phyloP scores from a whole-genome alignment of 306 rosid genomes.

The Begonia fuchsioides region DNA sequence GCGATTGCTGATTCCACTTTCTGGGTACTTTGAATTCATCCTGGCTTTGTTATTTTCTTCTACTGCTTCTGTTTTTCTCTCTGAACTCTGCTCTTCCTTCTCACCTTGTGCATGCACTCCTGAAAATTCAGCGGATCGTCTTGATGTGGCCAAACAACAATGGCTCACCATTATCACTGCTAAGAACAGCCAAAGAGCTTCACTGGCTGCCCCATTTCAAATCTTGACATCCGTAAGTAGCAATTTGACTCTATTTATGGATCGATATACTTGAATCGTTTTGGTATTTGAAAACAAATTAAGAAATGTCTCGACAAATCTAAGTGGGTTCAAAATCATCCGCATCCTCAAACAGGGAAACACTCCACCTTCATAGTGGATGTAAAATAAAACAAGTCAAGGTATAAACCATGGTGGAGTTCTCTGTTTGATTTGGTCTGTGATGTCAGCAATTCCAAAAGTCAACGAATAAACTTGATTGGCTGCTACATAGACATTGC shows the following conservation, averaged over 20 bases:
- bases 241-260: slow-evolving; percentile 3
- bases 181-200: slow-evolving; percentile 24
- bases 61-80: slow-evolving; percentile 16
- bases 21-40: slow-evolving; percentile 13
- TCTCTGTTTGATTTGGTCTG: slow-evolving; percentile 11
- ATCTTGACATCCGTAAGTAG: not conserved
- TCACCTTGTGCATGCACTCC: slow-evolving; percentile 30
- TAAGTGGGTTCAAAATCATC: slow-evolving; percentile 1
- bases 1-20: slow-evolving; percentile 18
- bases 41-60: slow-evolving; percentile 18
- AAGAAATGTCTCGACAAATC: not conserved
- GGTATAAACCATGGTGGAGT: slow-evolving; percentile 1
- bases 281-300: not conserved
- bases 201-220: slow-evolving; percentile 20
- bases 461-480: too few species aligned
- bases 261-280: not conserved
- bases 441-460: slow-evolving; percentile 7
- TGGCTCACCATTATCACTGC: slow-evolving; percentile 17
- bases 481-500: too few species aligned
- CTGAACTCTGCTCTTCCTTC: too few species aligned
- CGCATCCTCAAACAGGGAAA: slow-evolving; percentile 20
- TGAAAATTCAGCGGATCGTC: slow-evolving; percentile 10
- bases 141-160: slow-evolving; percentile 17
- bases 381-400: slow-evolving; percentile 6
- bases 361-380: slow-evolving; percentile 32